Percentiles rank a stretch among this genome's conserved stretches.
These are phyloP conservation scores for Petunia hybrid DNA, from an alignment of 305 asterid genomes.

Conservation along the genomic window DNA sequence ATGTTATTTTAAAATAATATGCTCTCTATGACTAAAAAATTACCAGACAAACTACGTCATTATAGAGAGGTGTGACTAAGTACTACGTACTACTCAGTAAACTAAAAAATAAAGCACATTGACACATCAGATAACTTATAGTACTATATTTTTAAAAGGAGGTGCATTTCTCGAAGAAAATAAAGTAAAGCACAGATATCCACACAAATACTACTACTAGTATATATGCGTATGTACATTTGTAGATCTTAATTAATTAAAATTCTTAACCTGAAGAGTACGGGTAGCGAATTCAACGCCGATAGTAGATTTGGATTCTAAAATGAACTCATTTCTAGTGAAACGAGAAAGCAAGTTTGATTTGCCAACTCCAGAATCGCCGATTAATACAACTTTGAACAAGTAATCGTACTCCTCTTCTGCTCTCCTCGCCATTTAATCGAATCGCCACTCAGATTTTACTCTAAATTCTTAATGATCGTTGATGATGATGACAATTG, in stretches of 20 bases:
- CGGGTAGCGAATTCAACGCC: conserved; percentile 46
- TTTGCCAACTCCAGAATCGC: conserved; percentile 44
- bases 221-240: background rate
- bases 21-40: too few relatives aligned
- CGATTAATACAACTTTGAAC: conserved; percentile 41
- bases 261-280: conserved; percentile 36
- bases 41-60: too few relatives aligned
- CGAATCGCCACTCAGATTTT: conserved; percentile 16
- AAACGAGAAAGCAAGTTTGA: conserved; percentile 41
- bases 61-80: background rate
- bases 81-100: background rate
- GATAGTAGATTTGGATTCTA: conserved; percentile 44
- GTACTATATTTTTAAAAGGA: too few relatives aligned
- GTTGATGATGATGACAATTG: too few relatives aligned
- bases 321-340: conserved; percentile 41
- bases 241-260: background rate
- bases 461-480: too few relatives aligned
- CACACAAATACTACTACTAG: background rate
- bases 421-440: conserved; percentile 39
- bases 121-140: background rate
- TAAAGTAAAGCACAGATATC: background rate
- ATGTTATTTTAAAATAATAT: too few relatives aligned
- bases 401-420: conserved; percentile 44
- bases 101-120: conserved; percentile 2
- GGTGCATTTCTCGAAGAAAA: background rate